Base-by-base conservation (phyloP, 345 rosid genomes). In the Heritiera littoralis region DNA sequence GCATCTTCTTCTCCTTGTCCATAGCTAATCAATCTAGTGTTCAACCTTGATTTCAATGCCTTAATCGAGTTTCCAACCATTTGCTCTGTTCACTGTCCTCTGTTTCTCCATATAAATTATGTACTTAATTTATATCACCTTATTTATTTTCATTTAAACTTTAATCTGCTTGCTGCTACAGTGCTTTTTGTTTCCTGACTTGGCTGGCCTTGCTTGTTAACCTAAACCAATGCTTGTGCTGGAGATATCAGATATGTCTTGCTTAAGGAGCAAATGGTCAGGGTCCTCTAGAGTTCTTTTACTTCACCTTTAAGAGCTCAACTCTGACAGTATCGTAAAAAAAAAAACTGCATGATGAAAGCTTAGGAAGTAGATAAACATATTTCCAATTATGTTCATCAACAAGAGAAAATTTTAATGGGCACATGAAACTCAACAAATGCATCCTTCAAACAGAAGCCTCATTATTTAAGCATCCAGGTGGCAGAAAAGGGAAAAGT, bases 41-140 rank as follows among this genome's bases (percentile, higher is more conserved):
- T 60, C 63, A 70, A 68, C 60, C 76, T 12, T 48, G 35, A 45
- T 71, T 41, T 54, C 77, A 77, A 71, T 60, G 20, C 72, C 32
- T 66, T 28, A 66, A 66, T 80, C 15, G 83, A 76, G 77, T 61
- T 76, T 76, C 76, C 66, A 69, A 76, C 65, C 79, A 45, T 46
- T 56, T 73, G 59, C 45, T 32, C 59, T 46, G 38, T n/a, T 76
- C 41, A 20, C 30, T 49, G 69, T 51, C 10, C 60, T 56, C 52
- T 56, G 54, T 23, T 32, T 32, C 40, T 58, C 30, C 51, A 59
- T 45, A 43, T 60, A 35, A 23, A 23, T 23, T 23, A 23, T 23
- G 28, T 23, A 23, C 28, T 23, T 23, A 23, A 23, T 23, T 23
- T 23, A 59, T 67, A 3, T 20, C 55, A n/a, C 14, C 54, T 66